These are phyloP conservation scores for Yamadazyma sp. DNA, from an alignment of 1,139 yeast species.

Conservation along the genomic window DNA sequence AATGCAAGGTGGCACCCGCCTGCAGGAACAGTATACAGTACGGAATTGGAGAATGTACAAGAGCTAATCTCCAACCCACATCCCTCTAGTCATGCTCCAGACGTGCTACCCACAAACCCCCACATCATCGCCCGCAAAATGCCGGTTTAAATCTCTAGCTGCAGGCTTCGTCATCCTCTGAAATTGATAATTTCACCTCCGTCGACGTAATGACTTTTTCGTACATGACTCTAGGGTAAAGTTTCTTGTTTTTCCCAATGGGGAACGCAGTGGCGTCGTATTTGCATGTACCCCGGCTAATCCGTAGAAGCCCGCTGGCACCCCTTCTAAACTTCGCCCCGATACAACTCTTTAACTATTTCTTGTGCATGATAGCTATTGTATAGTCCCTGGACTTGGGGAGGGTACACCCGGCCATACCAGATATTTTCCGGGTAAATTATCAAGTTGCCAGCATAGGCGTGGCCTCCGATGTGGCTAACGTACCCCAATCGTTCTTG, in stretches of 20 bases:
- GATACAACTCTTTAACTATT: constrained; percentile 53
- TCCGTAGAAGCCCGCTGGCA: too few species aligned
- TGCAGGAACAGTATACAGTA: too few species aligned
- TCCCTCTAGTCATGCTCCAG: too few species aligned
- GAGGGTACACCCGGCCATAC: constrained; percentile 71
- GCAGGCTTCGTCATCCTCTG: background rate
- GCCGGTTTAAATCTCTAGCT: background rate
- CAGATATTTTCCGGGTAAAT: constrained; percentile 56
- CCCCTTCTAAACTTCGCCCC: constrained; percentile 34
- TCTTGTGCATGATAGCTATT: constrained; percentile 49
- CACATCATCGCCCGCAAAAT: too few species aligned
- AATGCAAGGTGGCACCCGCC: too few species aligned
- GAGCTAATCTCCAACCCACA: too few species aligned
- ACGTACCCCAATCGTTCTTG: constrained; percentile 46
- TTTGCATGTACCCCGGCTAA: background rate
- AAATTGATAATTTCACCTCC: constrained; percentile 1
- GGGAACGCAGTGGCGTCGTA: background rate
- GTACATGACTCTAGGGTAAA: constrained; percentile 1
- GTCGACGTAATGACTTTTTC: background rate
- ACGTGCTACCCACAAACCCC: too few species aligned
- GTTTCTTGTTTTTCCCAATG: background rate
- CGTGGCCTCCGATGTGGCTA: constrained; percentile 79
- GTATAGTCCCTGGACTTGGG: constrained; percentile 66
- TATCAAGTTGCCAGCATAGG: constrained; percentile 72
- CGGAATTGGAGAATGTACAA: too few species aligned